Evolutionary conservation across 2,329 filamentous ascomycete species (phyloP), one percentile per base, ranked within the genome.

Genomic region (Verticillium longisporum): DNA sequence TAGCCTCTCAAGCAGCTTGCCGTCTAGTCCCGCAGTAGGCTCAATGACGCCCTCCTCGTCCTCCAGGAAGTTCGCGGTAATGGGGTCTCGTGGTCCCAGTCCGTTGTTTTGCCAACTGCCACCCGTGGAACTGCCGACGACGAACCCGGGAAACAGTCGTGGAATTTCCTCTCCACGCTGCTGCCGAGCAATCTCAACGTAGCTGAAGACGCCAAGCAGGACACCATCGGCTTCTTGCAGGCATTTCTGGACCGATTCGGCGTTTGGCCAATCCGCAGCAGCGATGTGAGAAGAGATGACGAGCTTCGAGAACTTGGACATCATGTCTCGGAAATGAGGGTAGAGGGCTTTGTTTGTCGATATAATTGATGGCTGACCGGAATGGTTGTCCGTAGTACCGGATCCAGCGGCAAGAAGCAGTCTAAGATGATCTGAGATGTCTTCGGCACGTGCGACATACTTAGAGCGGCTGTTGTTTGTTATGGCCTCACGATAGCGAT

Each of bases 281-380:
- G 95, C 95, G 72, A 99, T 97, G 72, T 99, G 95, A 14, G 95
- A 98, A 2, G 95, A 99, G 57, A 99, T 88, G 55, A 99, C 95
- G 10, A 99, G 82, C 74, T 99, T 99, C n/a, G 95, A 98, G 74
- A 99, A 99, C 69, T 96, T 93, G 55, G 95, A 98, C 95, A 99
- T 99, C 88, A 98, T 98, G 72, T 98, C 95, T 60, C 95, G 84
- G 76, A 99, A 99, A 75, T 98, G 93, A 31, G 95, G 95, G 71
- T 98, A 98, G 15, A 99, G 80, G 0, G 92, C 91, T 74, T 98
- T 98, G 80, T 99, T 99, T 5, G 92, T 96, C 6, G 93, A 97
- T 63, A 99, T 99, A 69, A 99, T 97, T n/a, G 95, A 98, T 4
- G 95, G 95, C 68, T 98, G 96, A 53, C 95, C 95, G 21, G 95